Conservation (phyloP, 345 rosid genomes). For the Camelina laxa region DNA sequence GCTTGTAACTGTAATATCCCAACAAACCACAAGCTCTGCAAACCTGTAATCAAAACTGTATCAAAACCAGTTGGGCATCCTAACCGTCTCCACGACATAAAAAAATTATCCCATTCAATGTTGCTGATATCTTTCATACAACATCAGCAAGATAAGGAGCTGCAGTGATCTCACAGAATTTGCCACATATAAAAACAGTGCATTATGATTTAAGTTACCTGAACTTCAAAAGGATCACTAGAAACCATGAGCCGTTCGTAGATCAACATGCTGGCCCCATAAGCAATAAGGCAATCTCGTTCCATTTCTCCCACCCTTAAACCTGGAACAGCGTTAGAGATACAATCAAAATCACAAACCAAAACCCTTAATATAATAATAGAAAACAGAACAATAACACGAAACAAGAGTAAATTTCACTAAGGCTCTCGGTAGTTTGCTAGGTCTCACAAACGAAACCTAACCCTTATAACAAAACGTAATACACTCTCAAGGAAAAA, state of each 20-base stretch:
- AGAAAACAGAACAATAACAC: not conserved
- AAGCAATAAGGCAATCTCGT: constrained; percentile 93
- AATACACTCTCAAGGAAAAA: not conserved
- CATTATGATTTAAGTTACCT: constrained; percentile 50
- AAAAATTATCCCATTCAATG: not conserved
- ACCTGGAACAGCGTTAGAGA: constrained; percentile 54
- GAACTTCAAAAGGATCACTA: constrained; percentile 96
- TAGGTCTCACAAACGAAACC: not conserved
- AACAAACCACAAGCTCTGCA: constrained; percentile 85
- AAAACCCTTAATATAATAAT: not conserved
- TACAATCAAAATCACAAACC: not conserved
- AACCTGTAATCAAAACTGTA: constrained; percentile 53
- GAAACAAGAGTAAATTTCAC: not conserved
- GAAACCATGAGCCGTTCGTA: constrained; percentile 89
- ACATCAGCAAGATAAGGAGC: not conserved
- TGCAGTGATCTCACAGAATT: not conserved
- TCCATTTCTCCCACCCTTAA: constrained; percentile 99
- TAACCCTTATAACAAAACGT: not conserved
- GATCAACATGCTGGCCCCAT: constrained; percentile 95
- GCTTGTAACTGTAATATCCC: constrained; percentile 85
- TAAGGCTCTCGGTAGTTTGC: not conserved
- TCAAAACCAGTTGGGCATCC: constrained; percentile 3
- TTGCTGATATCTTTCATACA: constrained; percentile 10
- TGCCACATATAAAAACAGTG: constrained; percentile 2
- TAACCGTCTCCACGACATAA: not conserved